phyloP scores from a whole-genome alignment of 805 yeast species.

The Candida tallmaniae region DNA sequence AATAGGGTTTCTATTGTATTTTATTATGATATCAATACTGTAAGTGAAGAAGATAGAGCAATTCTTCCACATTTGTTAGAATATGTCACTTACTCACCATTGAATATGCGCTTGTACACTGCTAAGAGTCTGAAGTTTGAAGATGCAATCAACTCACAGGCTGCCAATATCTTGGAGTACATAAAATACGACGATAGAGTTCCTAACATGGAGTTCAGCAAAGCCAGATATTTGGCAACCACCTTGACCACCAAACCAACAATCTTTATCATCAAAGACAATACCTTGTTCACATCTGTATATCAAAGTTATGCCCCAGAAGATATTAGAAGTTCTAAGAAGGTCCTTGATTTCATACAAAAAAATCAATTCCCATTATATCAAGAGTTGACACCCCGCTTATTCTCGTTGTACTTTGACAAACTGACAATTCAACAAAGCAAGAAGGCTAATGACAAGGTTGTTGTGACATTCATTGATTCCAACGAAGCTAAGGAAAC shows the following conservation, averaged over 20 bases:
- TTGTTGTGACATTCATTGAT: slow-evolving; percentile 47
- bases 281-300: slow-evolving; percentile 46
- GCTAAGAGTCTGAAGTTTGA: slow-evolving; percentile 43
- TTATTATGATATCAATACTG: slow-evolving; percentile 45
- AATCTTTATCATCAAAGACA: slow-evolving; percentile 55
- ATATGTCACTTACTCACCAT: slow-evolving; percentile 50
- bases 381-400: slow-evolving; percentile 45
- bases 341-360: slow-evolving; percentile 47
- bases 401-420: slow-evolving; percentile 32
- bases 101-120: slow-evolving; percentile 49
- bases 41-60: slow-evolving; percentile 57
- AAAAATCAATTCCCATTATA: slow-evolving; percentile 48
- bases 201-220: slow-evolving; percentile 33
- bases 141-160: slow-evolving; percentile 39
- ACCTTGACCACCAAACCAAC: slow-evolving; percentile 61
- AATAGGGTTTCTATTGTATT: slow-evolving; percentile 49
- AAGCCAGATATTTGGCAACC: slow-evolving; percentile 45
- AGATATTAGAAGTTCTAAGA: slow-evolving; percentile 50
- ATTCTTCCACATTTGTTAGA: slow-evolving; percentile 58
- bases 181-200: slow-evolving; percentile 40
- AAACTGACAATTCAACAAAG: no score
- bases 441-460: slow-evolving; percentile 31
- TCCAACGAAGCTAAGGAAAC: slow-evolving; percentile 27
- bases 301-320: slow-evolving; percentile 61
- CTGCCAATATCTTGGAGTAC: slow-evolving; percentile 33